Conservation (phyloP, 306 rosid species). For the Lupinus albus region DNA sequence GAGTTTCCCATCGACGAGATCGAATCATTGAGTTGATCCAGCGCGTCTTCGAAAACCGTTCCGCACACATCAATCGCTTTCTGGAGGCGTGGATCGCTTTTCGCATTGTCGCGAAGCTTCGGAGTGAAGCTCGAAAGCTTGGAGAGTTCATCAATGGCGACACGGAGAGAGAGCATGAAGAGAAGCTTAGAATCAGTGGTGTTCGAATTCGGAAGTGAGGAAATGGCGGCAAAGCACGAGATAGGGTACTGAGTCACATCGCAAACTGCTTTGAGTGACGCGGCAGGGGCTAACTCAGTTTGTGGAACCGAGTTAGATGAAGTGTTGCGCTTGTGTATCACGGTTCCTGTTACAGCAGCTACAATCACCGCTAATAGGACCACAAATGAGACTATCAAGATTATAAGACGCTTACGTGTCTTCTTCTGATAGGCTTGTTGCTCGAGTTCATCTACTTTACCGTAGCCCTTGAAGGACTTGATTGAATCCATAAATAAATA, state of each 20-base stretch:
- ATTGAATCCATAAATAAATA: conserved; percentile 57
- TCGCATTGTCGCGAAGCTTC: conserved; percentile 18
- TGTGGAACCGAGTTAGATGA: conserved; percentile 43
- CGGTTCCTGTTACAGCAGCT: conserved; percentile 57
- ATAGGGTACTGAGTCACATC: conserved; percentile 68
- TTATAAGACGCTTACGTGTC: conserved; percentile 64
- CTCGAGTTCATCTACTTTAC: conserved; percentile 76
- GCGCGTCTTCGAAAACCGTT: conserved; percentile 55
- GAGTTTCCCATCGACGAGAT: conserved; percentile 45
- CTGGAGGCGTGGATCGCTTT: conserved; percentile 26
- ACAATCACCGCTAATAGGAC: conserved; percentile 50
- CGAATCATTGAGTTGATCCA: conserved; percentile 69
- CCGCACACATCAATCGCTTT: conserved; percentile 54
- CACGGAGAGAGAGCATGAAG: conserved; percentile 75
- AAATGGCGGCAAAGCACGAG: conserved; percentile 69
- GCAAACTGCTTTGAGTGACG: conserved; percentile 71
- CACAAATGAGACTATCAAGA: conserved; percentile 47
- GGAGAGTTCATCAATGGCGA: conserved; percentile 64
- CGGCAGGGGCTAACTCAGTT: conserved; percentile 57
- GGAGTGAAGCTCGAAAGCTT: conserved; percentile 45
- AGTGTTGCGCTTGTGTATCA: conserved; percentile 54
- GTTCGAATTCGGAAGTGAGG: conserved; percentile 53
- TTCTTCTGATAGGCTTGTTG: conserved; percentile 58
- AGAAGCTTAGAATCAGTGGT: conserved; percentile 68
- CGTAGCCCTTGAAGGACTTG: conserved; percentile 85